Evolutionary conservation across 176 grass and related monocot species (phyloP).

Genomic region (Cymbopogon citratus): DNA sequence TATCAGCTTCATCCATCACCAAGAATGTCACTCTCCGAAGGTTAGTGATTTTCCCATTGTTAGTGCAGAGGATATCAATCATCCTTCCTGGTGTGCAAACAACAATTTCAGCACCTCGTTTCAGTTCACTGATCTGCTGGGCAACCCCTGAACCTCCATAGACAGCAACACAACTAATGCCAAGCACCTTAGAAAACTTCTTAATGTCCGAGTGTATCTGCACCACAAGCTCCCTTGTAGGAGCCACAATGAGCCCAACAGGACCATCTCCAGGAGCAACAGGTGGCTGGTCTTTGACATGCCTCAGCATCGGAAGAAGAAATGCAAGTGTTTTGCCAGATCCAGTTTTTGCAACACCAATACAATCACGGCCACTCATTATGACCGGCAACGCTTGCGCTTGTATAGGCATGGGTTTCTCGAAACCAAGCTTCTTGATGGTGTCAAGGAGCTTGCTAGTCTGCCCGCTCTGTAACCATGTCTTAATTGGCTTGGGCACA

Average conservation of each 20-base stretch:
- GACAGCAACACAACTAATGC: constrained; percentile 79
- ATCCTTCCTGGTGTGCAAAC: constrained; percentile 92
- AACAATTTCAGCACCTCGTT: constrained; percentile 84
- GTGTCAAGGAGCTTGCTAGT: constrained; percentile 89
- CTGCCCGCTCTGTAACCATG: constrained; percentile 78
- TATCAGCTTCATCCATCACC: constrained; percentile 96
- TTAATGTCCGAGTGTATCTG: constrained; percentile 90
- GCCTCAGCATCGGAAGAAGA: constrained; percentile 92
- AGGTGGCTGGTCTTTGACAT: constrained; percentile 87
- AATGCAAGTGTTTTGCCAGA: constrained; percentile 95
- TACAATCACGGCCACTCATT: constrained; percentile 95
- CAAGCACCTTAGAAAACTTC: constrained; percentile 81
- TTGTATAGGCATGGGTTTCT: constrained; percentile 95
- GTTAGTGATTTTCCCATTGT: constrained; percentile 85
- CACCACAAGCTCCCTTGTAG: constrained; percentile 87
- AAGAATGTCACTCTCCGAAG: constrained; percentile 85
- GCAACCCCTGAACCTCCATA: constrained; percentile 95
- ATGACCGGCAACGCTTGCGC: constrained; percentile 75
- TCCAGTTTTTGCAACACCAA: constrained; percentile 91
- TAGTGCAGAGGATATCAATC: constrained; percentile 91
- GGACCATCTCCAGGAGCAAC: constrained; percentile 86
- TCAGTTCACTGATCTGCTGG: constrained; percentile 96
- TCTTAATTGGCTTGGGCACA: constrained; percentile 87
- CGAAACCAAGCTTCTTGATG: constrained; percentile 89
- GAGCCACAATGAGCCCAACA: constrained; percentile 88